These are phyloP conservation scores for Phellopilus nigrolimitatus DNA, from an alignment of 1,284 basidiomycete species.

Conservation along the genomic window DNA sequence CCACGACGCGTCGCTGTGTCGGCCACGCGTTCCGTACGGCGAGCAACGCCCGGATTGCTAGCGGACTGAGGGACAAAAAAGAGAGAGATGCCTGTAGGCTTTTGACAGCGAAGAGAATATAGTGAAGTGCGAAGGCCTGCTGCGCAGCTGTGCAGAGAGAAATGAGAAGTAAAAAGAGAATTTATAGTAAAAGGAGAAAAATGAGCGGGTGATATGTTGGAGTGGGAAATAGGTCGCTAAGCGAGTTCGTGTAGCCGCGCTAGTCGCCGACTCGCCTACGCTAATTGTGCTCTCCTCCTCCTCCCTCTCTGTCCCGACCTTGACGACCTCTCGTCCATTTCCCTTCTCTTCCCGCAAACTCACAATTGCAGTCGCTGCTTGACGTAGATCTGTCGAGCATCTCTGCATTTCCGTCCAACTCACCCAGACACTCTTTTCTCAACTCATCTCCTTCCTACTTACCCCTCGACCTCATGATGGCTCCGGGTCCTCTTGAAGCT, in stretches of 20 bases:
- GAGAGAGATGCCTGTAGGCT: too few relatives aligned
- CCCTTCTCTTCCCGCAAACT: background rate
- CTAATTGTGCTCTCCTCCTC: background rate
- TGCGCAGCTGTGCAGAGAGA: background rate
- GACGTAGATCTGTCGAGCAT: conserved; percentile 1
- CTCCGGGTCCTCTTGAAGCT: conserved; percentile 6
- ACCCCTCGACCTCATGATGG: background rate
- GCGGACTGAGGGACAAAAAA: too few relatives aligned
- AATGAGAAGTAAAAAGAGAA: background rate
- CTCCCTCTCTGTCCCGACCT: background rate
- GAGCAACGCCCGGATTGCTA: too few relatives aligned
- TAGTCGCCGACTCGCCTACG: background rate
- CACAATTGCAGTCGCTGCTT: background rate
- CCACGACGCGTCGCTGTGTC: too few relatives aligned
- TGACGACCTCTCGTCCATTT: background rate
- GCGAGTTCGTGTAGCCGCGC: background rate
- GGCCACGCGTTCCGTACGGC: too few relatives aligned
- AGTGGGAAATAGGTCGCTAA: too few relatives aligned
- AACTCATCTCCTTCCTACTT: background rate
- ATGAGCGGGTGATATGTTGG: too few relatives aligned
- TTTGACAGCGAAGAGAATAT: too few relatives aligned
- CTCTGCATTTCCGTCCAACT: conserved; percentile 1
- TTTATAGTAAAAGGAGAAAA: background rate
- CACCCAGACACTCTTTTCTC: conserved; percentile 10
- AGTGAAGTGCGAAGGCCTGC: too few relatives aligned